A percentile compares a stretch with the other conserved stretches of the same genome.
phyloP scores from a whole-genome alignment of 192 early-diverging fungal species.

The Coemansia sp. region DNA sequence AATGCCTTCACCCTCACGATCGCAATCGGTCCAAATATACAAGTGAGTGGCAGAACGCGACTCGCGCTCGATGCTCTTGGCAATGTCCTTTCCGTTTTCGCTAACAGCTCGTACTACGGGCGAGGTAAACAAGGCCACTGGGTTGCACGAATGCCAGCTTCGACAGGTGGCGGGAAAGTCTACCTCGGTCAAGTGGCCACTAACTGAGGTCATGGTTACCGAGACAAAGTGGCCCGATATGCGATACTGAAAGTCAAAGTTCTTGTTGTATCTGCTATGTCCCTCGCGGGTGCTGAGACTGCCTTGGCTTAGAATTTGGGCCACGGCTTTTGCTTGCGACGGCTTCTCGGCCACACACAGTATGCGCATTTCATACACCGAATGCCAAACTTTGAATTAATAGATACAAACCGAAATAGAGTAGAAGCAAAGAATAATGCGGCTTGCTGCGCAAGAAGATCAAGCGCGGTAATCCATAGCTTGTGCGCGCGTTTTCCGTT shows the following conservation, averaged over 20 bases:
- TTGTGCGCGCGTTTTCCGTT: background rate
- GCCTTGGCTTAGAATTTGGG: constrained; percentile 68
- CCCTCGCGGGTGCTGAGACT: constrained; percentile 23
- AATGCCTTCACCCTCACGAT: constrained; percentile 95
- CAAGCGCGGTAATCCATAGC: background rate
- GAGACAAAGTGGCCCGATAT: constrained; percentile 55
- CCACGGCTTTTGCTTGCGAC: constrained; percentile 81
- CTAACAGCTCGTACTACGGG: constrained; percentile 59
- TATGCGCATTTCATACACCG: constrained; percentile 60
- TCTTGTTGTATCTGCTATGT: constrained; percentile 68
- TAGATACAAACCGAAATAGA: background rate
- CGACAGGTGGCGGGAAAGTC: constrained; percentile 68
- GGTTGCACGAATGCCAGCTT: constrained; percentile 64
- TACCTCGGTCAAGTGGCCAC: constrained; percentile 71
- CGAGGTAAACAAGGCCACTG: constrained; percentile 67
- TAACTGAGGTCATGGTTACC: constrained; percentile 81
- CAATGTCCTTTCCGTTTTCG: constrained; percentile 47
- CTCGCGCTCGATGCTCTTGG: constrained; percentile 65
- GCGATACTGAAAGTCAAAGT: constrained; percentile 76
- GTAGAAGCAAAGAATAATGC: background rate
- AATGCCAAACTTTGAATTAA: background rate
- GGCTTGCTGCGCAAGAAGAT: constrained; percentile 10
- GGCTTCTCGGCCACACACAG: constrained; percentile 98
- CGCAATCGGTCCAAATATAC: constrained; percentile 99
- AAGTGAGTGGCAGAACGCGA: constrained; percentile 63